Base-by-base conservation (phyloP, 129 eudicot genomes). In the Saposhnikovia divaricata region DNA sequence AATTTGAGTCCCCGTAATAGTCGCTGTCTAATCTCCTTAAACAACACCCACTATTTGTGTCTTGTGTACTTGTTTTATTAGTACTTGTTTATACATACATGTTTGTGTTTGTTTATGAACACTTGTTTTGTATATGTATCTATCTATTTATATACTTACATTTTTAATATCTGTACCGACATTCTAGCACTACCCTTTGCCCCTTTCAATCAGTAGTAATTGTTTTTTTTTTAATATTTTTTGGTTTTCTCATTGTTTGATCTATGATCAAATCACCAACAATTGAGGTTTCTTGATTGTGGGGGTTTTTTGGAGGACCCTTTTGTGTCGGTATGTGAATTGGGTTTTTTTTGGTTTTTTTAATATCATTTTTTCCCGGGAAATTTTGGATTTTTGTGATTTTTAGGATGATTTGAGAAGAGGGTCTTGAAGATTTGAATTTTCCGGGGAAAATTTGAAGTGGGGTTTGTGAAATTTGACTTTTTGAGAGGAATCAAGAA, bases 371-470 rank as follows among this genome's bases (percentile, higher is more conserved):
- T 21, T 51, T 72, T 79, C 57, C 74, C 75, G 69, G 75, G 48
- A 79, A 74, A 74, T 72, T 72, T 71, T 40, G 42, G 65, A 2
- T 18, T 53, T 57, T 39, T 77, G 25, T 55, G 69, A 38, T 53
- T 74, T 15, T 39, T 73, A 74, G 77, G 68, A 45, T 63, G 40
- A 51, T 21, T 12, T 25, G 48, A 81, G 73, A 73, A 45, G 53
- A 40, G 84, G 82, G 89, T 31, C 45, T 82, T 44, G 76, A 50
- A 44, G 79, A 31, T 66, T 61, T 81, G 37, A 27, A 51, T 25
- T 86, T 83, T 82, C 77, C 70, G 18, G 85, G 85, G 85, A 69
- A 79, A 82, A 69, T 72, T 77, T 23, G 55, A 68, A 65, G 51
- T 51, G 34, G 85, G 81, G 81, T 80, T 16, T 75, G 43, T 46